These are phyloP conservation scores for Phyllosticta citrichinensis DNA, from an alignment of 2,329 filamentous ascomycete species.

Conservation along the genomic window DNA sequence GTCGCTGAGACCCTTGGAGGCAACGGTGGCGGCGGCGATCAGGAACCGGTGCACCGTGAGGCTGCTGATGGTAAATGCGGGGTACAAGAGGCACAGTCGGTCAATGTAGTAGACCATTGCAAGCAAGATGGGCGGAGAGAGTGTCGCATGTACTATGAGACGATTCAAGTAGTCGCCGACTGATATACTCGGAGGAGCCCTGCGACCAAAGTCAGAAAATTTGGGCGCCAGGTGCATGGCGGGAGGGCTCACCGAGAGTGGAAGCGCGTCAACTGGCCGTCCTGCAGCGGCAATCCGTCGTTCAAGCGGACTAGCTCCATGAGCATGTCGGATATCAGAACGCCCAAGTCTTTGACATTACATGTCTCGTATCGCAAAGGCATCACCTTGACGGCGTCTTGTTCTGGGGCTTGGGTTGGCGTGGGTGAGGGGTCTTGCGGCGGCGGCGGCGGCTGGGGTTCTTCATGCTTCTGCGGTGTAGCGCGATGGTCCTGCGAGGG, in stretches of 20 bases:
- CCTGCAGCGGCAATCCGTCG: slow-evolving; percentile 73
- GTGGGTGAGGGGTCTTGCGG: slow-evolving; percentile 13
- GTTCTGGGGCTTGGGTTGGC: slow-evolving; percentile 14
- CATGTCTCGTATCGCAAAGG: slow-evolving; percentile 73
- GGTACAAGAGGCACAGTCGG: slow-evolving; percentile 81
- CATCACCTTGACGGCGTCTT: slow-evolving; percentile 45
- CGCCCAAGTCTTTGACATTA: slow-evolving; percentile 73
- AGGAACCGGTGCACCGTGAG: slow-evolving; percentile 95
- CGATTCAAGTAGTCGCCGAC: slow-evolving; percentile 89
- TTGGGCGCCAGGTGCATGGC: not conserved
- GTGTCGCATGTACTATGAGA: slow-evolving; percentile 83
- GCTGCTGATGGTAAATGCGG: slow-evolving; percentile 91
- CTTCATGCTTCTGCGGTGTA: slow-evolving; percentile 5
- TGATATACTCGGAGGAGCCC: slow-evolving; percentile 78
- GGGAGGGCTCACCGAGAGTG: slow-evolving; percentile 63
- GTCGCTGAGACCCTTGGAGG: slow-evolving; percentile 90
- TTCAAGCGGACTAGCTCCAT: slow-evolving; percentile 91
- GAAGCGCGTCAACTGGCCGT: slow-evolving; percentile 82
- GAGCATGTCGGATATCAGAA: slow-evolving; percentile 89
- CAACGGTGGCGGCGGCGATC: slow-evolving; percentile 90
- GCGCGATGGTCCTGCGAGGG: not conserved
- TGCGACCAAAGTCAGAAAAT: slow-evolving; percentile 15
- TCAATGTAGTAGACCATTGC: slow-evolving; percentile 99
- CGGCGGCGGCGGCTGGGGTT: not conserved
- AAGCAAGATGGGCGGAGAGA: slow-evolving; percentile 86